A percentile compares a stretch with the other conserved stretches of the same genome.
These are phyloP conservation scores for Platismatia glauca DNA, from an alignment of 495 filamentous ascomycete species.

Conservation along the genomic window DNA sequence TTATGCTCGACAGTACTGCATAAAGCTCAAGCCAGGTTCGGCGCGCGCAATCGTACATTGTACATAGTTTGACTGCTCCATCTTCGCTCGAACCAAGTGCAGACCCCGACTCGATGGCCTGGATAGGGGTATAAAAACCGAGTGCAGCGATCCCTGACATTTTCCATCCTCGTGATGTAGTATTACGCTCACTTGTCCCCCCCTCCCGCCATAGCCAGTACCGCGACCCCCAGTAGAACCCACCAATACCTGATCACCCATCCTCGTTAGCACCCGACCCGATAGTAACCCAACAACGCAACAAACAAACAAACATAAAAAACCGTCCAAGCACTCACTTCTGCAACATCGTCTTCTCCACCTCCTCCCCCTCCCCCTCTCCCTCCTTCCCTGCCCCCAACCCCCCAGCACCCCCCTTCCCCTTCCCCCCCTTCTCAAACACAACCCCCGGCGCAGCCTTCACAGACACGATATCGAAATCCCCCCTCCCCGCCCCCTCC, in stretches of 20 bases:
- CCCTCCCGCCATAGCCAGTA: conserved; percentile 20
- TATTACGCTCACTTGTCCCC: conserved; percentile 13
- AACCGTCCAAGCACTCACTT: conserved; percentile 18
- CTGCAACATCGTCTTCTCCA: conserved; percentile 23
- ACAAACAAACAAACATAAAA: too few relatives aligned
- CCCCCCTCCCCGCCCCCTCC: conserved; percentile 3
- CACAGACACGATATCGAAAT: conserved; percentile 15
- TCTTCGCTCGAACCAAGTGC: neutral
- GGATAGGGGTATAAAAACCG: neutral
- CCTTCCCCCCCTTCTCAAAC: conserved; percentile 12
- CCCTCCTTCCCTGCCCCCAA: neutral
- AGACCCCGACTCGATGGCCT: neutral
- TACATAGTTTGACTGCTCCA: neutral
- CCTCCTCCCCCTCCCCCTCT: conserved; percentile 13
- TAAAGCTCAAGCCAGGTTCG: neutral
- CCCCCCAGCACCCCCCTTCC: neutral
- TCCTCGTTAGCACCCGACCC: neutral
- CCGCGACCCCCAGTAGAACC: conserved; percentile 18
- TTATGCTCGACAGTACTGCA: neutral
- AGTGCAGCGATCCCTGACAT: neutral
- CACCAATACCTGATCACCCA: conserved; percentile 23
- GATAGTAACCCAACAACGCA: neutral
- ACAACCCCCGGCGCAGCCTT: conserved; percentile 5
- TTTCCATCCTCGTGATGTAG: neutral
- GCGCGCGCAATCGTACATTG: neutral